phyloP scores from a whole-genome alignment of 768 basidiomycete species.

The Cystobasidium onofrii region DNA sequence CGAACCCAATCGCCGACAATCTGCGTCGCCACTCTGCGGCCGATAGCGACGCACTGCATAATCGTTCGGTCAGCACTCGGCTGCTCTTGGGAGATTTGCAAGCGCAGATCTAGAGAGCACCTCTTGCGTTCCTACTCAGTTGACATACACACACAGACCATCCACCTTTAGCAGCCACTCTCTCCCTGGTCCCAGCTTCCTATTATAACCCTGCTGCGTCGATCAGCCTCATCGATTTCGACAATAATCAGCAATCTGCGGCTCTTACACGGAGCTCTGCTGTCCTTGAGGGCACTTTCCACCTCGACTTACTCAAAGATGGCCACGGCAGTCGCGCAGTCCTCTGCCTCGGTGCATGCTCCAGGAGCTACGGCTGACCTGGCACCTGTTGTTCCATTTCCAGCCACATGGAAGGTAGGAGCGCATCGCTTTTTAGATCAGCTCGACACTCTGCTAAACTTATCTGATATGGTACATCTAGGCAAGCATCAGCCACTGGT shows the following conservation, averaged over 20 bases:
- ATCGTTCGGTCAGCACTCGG: too few species aligned
- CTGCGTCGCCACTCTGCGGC: too few species aligned
- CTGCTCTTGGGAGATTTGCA: too few species aligned
- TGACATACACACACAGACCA: too few species aligned
- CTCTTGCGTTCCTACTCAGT: too few species aligned
- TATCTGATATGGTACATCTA: too few species aligned
- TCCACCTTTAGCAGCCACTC: too few species aligned
- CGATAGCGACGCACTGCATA: too few species aligned
- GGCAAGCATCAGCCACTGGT: constrained; percentile 22
- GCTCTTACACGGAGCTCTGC: neutral
- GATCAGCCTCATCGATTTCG: neutral
- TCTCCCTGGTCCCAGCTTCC: neutral
- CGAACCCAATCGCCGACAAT: too few species aligned
- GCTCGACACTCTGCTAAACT: neutral
- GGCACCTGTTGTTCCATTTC: constrained; percentile 8
- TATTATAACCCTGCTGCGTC: neutral
- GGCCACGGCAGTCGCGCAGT: neutral
- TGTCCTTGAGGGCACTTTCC: constrained; percentile 11
- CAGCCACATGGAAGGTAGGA: constrained; percentile 27
- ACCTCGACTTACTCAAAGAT: neutral
- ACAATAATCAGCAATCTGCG: neutral
- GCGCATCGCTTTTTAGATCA: neutral
- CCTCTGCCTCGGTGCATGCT: neutral
- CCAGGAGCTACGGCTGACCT: neutral
- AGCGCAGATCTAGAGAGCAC: too few species aligned